Base-by-base conservation (phyloP, 805 yeast species). In the Suhomyces prunicola region DNA sequence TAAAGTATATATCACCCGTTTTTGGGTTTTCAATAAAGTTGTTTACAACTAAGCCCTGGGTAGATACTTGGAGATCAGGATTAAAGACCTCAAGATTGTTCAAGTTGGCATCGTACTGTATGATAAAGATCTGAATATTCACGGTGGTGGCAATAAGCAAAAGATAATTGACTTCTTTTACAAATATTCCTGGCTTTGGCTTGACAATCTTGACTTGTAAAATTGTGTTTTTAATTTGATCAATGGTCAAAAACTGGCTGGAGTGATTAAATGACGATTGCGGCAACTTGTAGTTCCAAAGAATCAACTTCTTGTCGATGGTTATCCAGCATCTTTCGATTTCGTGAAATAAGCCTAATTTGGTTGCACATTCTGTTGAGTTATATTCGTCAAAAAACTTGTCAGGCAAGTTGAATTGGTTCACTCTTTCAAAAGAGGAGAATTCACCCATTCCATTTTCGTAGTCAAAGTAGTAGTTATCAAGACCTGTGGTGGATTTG, bases 261-360 rank as follows among this genome's bases (percentile, higher is more conserved):
- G 70, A 57, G 46, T 64, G 67, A 58, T 72, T 72, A 54, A 74
- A 73, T 10, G 78, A 73, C 22, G 81, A 79, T 27, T 81, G 78
- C 3, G 78, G 77, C 10, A 83, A 77, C 53, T 80, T 81, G 64
- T 86, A 84, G 67, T 91, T 87, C 98, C 98, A 94, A 23, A 96
- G 77, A 33, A 88, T 81, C 61, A 93, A 75, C 61, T 87, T 87
- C 65, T 87, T 86, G 63, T 90, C 97, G 31, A 86, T 82, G 3
- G 87, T 83, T 31, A 93, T 79, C 97, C 97, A 94, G 12, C 92
- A 84, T 54, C 96, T 82, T 56, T 83, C 81, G 29, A 94, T 79
- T 53, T 87, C 91, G 0, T 92, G 82, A 59, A 94, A 85, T 24
- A 91, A 71, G 12, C 99, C 99, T 84, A 89, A 85, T 54, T 85